phyloP scores from a whole-genome alignment of 2,329 filamentous ascomycete genomes.

The Pseudogymnoascus sp. region DNA sequence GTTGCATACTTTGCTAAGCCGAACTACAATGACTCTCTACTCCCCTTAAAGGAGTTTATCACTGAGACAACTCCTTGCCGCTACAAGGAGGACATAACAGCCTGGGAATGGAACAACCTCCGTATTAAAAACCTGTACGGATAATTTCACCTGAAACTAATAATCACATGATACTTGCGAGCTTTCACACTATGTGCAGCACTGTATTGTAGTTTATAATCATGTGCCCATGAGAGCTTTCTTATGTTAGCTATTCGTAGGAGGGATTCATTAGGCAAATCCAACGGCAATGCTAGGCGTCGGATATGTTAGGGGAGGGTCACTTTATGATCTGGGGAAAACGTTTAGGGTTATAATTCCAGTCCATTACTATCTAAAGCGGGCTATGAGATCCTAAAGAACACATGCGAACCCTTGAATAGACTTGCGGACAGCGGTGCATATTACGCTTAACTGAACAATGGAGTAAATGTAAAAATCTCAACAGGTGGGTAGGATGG shows the following conservation, averaged over 20 bases:
- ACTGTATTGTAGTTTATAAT: not conserved
- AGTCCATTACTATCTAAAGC: too few species aligned
- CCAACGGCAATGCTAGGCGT: too few species aligned
- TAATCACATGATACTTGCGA: not conserved
- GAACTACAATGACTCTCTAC: conserved; percentile 40
- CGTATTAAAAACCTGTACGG: not conserved
- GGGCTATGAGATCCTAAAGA: too few species aligned
- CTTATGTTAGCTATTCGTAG: not conserved
- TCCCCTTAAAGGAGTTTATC: not conserved
- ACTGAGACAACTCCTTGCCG: not conserved
- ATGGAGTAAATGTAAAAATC: too few species aligned
- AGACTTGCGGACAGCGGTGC: too few species aligned
- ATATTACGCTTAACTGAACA: too few species aligned
- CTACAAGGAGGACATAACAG: not conserved
- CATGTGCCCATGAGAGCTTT: not conserved
- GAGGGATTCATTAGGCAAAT: too few species aligned
- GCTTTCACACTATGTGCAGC: not conserved
- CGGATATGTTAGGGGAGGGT: too few species aligned
- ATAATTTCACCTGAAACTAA: not conserved
- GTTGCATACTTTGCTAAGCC: conserved; percentile 77
- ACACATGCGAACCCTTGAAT: too few species aligned
- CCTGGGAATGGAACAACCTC: not conserved
- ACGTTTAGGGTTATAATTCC: too few species aligned
- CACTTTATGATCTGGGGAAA: too few species aligned
- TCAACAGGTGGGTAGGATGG: too few species aligned